A percentile compares a stretch with the other conserved stretches of the same genome.
Conservation (phyloP, 306 rosid species). For the Vigna radiata region DNA sequence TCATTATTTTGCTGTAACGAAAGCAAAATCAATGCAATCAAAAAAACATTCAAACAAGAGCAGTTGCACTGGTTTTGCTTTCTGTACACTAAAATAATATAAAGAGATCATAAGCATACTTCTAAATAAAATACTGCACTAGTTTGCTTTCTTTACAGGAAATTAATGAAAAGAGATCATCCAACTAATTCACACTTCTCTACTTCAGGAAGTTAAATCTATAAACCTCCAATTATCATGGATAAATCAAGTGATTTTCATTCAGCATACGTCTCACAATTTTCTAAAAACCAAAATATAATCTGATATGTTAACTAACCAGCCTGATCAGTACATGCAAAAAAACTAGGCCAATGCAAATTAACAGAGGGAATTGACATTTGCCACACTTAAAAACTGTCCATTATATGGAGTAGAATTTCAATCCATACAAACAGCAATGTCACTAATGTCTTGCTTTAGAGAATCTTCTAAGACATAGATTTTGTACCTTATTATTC, state of each 20-base stretch:
- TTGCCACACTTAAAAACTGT: neutral
- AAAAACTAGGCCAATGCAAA: constrained; percentile 22
- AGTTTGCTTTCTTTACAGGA: too few species aligned
- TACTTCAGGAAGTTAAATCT: constrained; percentile 15
- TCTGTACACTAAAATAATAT: too few species aligned
- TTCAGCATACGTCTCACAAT: neutral
- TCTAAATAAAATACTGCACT: too few species aligned
- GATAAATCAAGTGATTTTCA: constrained; percentile 1
- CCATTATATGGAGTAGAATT: constrained; percentile 15
- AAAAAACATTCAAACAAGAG: constrained; percentile 24
- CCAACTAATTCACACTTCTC: neutral
- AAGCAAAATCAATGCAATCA: neutral
- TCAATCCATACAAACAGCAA: constrained; percentile 18
- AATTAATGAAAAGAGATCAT: neutral
- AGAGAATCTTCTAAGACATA: neutral
- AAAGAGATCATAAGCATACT: neutral
- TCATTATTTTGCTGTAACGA: neutral
- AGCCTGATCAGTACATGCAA: constrained; percentile 7
- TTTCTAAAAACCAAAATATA: constrained; percentile 20
- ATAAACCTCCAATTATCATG: constrained; percentile 11
- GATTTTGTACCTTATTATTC: constrained; percentile 80
- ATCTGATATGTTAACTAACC: constrained; percentile 4
- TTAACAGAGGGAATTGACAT: constrained; percentile 19
- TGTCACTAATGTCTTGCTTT: constrained; percentile 21
- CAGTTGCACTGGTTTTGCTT: too few species aligned